Evolutionary conservation across 129 eudicot species (phyloP), one percentile per base, ranked within the genome.

Genomic region (Pseudognaphalium luteoalbum): DNA sequence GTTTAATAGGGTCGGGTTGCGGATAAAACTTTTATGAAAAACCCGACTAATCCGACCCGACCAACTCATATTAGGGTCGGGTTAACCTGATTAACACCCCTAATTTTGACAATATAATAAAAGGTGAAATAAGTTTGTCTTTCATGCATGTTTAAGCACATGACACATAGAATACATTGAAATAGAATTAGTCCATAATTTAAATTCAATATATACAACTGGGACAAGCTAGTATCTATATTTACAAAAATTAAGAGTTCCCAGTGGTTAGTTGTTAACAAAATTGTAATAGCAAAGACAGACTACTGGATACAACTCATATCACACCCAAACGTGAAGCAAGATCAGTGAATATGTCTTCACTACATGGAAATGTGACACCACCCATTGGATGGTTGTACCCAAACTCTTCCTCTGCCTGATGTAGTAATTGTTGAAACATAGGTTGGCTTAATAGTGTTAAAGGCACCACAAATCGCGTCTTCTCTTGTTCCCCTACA

Each of bases 281-380:
- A 47, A 47, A 47, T 14, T 47, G 54, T 47, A 1, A 47, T 47
- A 4, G 54, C 1, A 47, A 11, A 47, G n/a, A 14, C 17, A 6
- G 11, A 57, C 10, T 57, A 20, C 15, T n/a, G 28, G 4, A 57
- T 57, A 19, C 28, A 56, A 56, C 28, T 57, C 67, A 61, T 61
- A 25, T 1, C 21, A 17, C 33, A 3, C 34, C 66, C 16, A 60
- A 60, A 60, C n/a, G 15, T 0, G 34, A 60, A 21, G 66, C 66
- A 60, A 60, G 66, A 68, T 0, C 34, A 0, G 70, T 68, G 85
- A n/a, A 56, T 6, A 56, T 56, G 61, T 56, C 28, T 56, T 56
- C 61, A 6, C 25, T 56, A n/a, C 61, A 56, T 56, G 61, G 61
- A n/a, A 56, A n/a, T 56, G 61, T 56, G 3, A n/a, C 10, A 25